These are phyloP conservation scores for Rhytidhysteron rufulum DNA, from an alignment of 2,329 filamentous ascomycete species.

Conservation along the genomic window DNA sequence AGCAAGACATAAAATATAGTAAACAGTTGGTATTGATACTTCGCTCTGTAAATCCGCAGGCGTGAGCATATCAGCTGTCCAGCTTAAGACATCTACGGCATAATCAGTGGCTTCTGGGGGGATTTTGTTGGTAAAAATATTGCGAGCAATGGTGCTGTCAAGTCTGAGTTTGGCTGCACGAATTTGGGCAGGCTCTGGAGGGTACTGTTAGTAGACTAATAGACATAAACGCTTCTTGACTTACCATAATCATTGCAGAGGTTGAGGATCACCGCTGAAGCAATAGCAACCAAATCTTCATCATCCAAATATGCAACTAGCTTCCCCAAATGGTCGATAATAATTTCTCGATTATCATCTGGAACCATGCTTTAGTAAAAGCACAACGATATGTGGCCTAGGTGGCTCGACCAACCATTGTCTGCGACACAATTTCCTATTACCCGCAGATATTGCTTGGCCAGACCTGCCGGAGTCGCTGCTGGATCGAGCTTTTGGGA, in stretches of 20 bases:
- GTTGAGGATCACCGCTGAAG: constrained; percentile 42
- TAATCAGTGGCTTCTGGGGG: constrained; percentile 30
- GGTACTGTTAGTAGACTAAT: constrained; percentile 10
- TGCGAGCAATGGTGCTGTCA: constrained; percentile 24
- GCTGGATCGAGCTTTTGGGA: constrained; percentile 20
- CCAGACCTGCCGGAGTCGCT: constrained; percentile 13
- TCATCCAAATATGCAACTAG: constrained; percentile 22
- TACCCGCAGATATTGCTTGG: constrained; percentile 33
- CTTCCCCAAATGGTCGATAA: constrained; percentile 19
- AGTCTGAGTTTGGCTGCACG: constrained; percentile 30
- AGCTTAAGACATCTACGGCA: constrained; percentile 30
- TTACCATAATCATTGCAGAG: constrained; percentile 40
- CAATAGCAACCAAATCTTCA: constrained; percentile 21
- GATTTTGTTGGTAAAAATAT: constrained; percentile 22
- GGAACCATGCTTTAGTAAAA: constrained; percentile 12
- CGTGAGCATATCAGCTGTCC: constrained; percentile 33
- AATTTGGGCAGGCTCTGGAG: constrained; percentile 30
- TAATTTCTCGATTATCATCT: constrained; percentile 31
- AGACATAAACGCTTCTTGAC: neutral
- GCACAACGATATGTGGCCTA: neutral
- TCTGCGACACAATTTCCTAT: constrained; percentile 38
- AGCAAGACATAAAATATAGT: constrained; percentile 22
- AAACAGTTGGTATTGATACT: constrained; percentile 24
- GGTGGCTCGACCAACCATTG: constrained; percentile 23
- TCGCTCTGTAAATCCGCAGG: constrained; percentile 28